These are phyloP conservation scores for Backusella morwellensis DNA, from an alignment of 192 early-diverging fungal species.

Conservation along the genomic window DNA sequence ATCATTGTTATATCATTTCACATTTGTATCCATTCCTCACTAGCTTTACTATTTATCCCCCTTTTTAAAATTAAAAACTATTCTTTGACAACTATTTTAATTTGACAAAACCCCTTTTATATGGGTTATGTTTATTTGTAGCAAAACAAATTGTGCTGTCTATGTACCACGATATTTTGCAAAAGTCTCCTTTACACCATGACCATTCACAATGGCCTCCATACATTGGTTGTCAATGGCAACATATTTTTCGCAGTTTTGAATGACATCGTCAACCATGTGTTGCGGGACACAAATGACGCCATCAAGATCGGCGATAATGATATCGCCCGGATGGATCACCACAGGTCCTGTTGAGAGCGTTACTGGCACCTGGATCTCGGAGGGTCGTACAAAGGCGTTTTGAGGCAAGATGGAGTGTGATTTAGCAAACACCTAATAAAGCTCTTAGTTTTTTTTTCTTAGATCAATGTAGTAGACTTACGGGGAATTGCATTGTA, in stretches of 20 bases:
- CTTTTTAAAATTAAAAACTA: not conserved
- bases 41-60: not conserved
- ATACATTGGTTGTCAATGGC: slow-evolving; percentile 52
- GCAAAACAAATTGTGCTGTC: not conserved
- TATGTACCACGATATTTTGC: slow-evolving; percentile 44
- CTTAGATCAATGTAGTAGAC: not conserved
- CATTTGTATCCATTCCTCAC: too few relatives aligned
- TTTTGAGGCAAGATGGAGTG: slow-evolving; percentile 48
- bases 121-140: not conserved
- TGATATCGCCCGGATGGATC: slow-evolving; percentile 52
- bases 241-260: slow-evolving; percentile 43
- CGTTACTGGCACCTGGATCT: slow-evolving; percentile 42
- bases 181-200: slow-evolving; percentile 47
- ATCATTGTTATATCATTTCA: too few relatives aligned
- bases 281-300: slow-evolving; percentile 52
- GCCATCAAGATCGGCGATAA: slow-evolving; percentile 56
- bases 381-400: slow-evolving; percentile 44
- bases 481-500: slow-evolving; percentile 46
- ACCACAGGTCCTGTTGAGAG: slow-evolving; percentile 45
- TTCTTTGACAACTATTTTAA: too few relatives aligned
- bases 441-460: not conserved
- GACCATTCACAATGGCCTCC: slow-evolving; percentile 45
- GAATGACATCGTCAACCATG: slow-evolving; percentile 41
- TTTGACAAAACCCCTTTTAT: too few relatives aligned
- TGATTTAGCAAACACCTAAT: slow-evolving; percentile 55